These are phyloP conservation scores for Kalmusia sp. DNA, from an alignment of 2,329 filamentous ascomycete genomes.

Conservation along the genomic window DNA sequence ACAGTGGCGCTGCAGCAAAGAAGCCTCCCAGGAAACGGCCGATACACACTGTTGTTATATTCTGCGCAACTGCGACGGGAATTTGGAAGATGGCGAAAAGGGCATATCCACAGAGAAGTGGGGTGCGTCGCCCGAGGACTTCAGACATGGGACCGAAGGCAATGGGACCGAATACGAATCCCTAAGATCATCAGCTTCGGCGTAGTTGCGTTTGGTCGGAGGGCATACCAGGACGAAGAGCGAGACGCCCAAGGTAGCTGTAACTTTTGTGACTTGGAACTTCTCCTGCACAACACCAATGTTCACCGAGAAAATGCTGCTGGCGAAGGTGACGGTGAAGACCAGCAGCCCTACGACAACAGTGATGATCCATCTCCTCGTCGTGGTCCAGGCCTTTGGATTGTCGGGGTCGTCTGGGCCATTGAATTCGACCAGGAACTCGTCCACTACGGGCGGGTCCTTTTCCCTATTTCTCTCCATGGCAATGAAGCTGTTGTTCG, in stretches of 20 bases:
- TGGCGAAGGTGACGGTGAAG: conserved; percentile 55
- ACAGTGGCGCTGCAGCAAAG: conserved; percentile 53
- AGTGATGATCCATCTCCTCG: conserved; percentile 73
- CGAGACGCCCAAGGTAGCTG: conserved; percentile 57
- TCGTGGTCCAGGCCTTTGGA: conserved; percentile 73
- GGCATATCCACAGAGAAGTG: conserved; percentile 40
- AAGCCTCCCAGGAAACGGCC: conserved; percentile 61
- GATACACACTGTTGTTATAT: conserved; percentile 59
- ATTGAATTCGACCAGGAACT: conserved; percentile 72
- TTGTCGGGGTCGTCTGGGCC: conserved; percentile 73
- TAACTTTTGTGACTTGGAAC: conserved; percentile 55
- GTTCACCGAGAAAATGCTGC: conserved; percentile 66
- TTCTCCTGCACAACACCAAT: conserved; percentile 60
- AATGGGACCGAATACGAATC: conserved; percentile 58
- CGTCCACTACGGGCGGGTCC: conserved; percentile 60
- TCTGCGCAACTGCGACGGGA: conserved; percentile 51
- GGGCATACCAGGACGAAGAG: conserved; percentile 51
- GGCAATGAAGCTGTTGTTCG: conserved; percentile 10
- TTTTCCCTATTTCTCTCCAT: conserved; percentile 11
- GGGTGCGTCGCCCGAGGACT: conserved; percentile 52
- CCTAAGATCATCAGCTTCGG: conserved; percentile 35
- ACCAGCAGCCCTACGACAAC: conserved; percentile 63
- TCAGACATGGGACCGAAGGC: conserved; percentile 60
- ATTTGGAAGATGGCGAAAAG: conserved; percentile 51
- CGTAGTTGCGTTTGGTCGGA: background rate